Base-by-base conservation (phyloP, 1,284 basidiomycete genomes). In the Fomes fomentarius region DNA sequence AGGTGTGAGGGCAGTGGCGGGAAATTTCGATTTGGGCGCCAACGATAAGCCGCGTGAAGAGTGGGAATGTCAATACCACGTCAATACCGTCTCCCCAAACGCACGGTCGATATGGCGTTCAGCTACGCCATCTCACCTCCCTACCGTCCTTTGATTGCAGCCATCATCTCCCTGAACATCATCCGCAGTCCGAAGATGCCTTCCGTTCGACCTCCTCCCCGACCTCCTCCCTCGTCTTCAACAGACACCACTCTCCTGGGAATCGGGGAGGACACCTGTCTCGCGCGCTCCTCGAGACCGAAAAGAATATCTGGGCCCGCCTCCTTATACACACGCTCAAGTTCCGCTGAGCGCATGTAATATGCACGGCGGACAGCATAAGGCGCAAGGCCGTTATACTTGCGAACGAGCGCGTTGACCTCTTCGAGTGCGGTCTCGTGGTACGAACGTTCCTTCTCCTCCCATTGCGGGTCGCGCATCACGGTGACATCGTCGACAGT, bases 381-480 rank as follows among this genome's bases (percentile, higher is more conserved):
- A 3, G 91, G 92, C 10, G 92, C 92, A 35, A 89, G 70, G 10
- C 82, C 85, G 65, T 95, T 94, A 72, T 93, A 91, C 71, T 87
- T 84, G 47, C 89, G 76, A 30, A 93, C 85, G 7, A 89, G 73
- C 10, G 81, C 76, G 71, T 95, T 94, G 28, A 94, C 71, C 61
- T 92, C 84, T 24, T 76, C 77, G 35, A 95, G 65, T 17, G 85
- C 87, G 2, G 80, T 76, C 31, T 85, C 79, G 67, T 94, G 92
- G 65, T 92, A 94, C 25, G 76, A 73, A 21, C 70, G 66, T 66
- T 96, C 92, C 43, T 83, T 79, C 10, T 71, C 70, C 63, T 90
- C 84, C 94, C 94, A 96, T 43, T 83, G 84, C 1, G 68, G 60
- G 68, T 96, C 93, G 3, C 85, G 81, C 54, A 87, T 75, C 0